Base-by-base conservation (phyloP, 2,329 filamentous ascomycete genomes). In the Neonectria coccinea region DNA sequence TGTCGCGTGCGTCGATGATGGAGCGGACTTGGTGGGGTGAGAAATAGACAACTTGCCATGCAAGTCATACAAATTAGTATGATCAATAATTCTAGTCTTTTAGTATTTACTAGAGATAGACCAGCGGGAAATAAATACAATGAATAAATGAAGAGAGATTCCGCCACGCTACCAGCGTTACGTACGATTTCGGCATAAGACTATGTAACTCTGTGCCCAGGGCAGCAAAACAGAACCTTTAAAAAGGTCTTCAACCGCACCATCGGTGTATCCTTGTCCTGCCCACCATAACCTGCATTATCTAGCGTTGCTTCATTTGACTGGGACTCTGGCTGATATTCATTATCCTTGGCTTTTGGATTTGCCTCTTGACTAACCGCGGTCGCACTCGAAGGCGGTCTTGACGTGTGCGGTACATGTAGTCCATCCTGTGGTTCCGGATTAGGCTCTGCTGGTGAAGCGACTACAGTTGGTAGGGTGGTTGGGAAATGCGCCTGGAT, bases 401-500 rank as follows among this genome's bases (percentile, higher is more conserved):
- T 42, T 42, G 39, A 11, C n/a, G 39, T 4, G 39, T 20, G n/a
- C 8, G 39, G n/a, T 2, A 42, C 39, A 5, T 10, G 39, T 4
- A 20, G n/a, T n/a, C 8, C n/a, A n/a, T 2, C n/a, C 11, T 18
- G 39, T 1, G 39, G 39, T 5, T 42, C 4, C 18, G 39, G 39
- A 1, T 2, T 4, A 20, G n/a, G 5, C 16, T 1, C n/a, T 1
- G 7, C 2, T 20, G 4, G 8, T 5, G n/a, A 42, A n/a, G 8
- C 9, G 2, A 18, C 39, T 20, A 2, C 1, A 42, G 20, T 12
- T 42, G 39, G 0, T 5, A 8, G 4, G 9, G 10, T 18, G 9
- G 1, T 8, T 18, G 39, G 1, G 8, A 20, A 2, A 5, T 7
- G 4, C n/a, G 20, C 3, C 39, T 18, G 8, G 7, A 20, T 42